phyloP scores from a whole-genome alignment of 2,329 filamentous ascomycete species.

The Exophiala lecanii-corni region DNA sequence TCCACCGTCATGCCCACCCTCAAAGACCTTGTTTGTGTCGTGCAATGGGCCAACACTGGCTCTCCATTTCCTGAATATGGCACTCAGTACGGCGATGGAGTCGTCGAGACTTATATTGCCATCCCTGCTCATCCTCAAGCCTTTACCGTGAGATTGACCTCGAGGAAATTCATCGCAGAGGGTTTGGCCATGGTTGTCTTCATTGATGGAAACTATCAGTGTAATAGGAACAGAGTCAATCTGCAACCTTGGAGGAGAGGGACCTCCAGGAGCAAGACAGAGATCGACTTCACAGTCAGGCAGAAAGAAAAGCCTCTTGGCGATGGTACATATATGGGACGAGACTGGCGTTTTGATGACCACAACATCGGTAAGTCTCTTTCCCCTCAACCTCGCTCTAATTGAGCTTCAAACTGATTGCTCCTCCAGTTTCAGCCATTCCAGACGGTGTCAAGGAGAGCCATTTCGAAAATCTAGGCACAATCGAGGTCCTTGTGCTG shows the following conservation, averaged over 20 bases:
- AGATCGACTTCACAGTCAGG: slow-evolving; percentile 47
- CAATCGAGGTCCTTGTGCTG: slow-evolving; percentile 31
- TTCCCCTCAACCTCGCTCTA: too few relatives aligned
- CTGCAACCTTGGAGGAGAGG: slow-evolving; percentile 33
- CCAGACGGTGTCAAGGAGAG: slow-evolving; percentile 17
- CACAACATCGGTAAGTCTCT: slow-evolving; percentile 42
- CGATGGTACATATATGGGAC: slow-evolving; percentile 46
- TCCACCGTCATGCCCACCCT: slow-evolving; percentile 47
- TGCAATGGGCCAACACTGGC: slow-evolving; percentile 45
- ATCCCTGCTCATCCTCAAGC: slow-evolving; percentile 39
- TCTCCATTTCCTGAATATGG: slow-evolving; percentile 46
- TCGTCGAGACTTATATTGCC: slow-evolving; percentile 49
- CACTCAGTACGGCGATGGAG: slow-evolving; percentile 47
- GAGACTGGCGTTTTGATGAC: slow-evolving; percentile 51
- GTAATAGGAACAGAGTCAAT: slow-evolving; percentile 49
- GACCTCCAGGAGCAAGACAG: slow-evolving; percentile 30
- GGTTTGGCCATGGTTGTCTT: slow-evolving; percentile 53
- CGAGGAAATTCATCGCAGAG: slow-evolving; percentile 48
- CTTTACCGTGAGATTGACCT: slow-evolving; percentile 48
- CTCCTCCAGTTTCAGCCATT: slow-evolving; percentile 13
- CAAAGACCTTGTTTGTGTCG: slow-evolving; percentile 48
- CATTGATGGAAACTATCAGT: slow-evolving; percentile 55
- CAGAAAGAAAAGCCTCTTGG: slow-evolving; percentile 50
- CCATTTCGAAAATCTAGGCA: slow-evolving; percentile 29
- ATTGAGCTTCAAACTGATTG: too few relatives aligned